Evolutionary conservation across 148 eudicot genomes (phyloP), one percentile per base, ranked within the genome.

Genomic region (Rhododendron molle): DNA sequence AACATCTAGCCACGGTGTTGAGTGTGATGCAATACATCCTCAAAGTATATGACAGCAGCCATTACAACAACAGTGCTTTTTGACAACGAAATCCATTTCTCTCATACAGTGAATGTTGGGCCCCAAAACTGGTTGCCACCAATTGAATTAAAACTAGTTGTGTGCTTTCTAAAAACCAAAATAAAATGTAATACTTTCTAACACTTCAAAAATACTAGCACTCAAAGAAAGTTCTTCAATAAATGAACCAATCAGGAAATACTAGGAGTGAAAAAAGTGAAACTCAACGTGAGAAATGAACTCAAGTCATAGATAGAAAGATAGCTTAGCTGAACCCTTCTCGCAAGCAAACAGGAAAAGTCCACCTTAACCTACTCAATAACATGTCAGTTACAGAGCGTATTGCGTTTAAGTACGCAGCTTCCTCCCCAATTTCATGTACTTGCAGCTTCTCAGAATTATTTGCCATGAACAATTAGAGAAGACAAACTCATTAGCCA

Each of bases 11-110:
- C 28, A 72, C 14, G 80, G 88, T 65, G 73, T 36, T 36, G 44
- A 56, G 34, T 85, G 76, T 58, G 86, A 23, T 52, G 83, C 65
- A 84, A 84, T 80, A 82, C 65, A 81, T 90, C 92, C 86, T 89
- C 88, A 84, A 90, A 85, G 47, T 84, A 84, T 79, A 86, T 85
- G 81, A 65, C 84, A 9, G 85, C 81, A 74, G 87, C 86, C 18
- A 77, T 86, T 36, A 79, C 87, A 46, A 84, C 21, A 30, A 89
- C 84, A 46, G 91, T 78, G 90, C 81, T 87, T 85, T 92, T 84
- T 78, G 88, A 86, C 79, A 78, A 65, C 89, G 86, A 77, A 86
- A 86, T 81, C 88, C 87, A 81, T 85, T 88, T 82, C 85, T 81
- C 49, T 74, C 74, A 23, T 69, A 88, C 84, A 86, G 52, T 34